phyloP scores from a whole-genome alignment of 1,284 basidiomycete species.

The Irpex sp. region DNA sequence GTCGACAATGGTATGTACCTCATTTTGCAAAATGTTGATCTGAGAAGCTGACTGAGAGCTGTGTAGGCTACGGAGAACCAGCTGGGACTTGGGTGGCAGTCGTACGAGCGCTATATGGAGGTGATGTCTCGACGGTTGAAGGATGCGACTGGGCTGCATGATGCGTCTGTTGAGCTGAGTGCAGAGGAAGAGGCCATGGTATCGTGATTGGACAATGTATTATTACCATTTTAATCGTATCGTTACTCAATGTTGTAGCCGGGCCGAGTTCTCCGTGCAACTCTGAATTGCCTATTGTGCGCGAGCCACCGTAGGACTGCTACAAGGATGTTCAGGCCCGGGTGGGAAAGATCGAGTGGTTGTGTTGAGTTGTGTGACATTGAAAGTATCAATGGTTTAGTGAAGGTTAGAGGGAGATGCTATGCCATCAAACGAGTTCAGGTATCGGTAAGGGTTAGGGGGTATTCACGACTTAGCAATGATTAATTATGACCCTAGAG shows the following conservation, averaged over 20 bases:
- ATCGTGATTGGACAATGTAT: too few relatives aligned
- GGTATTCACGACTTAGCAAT: background rate
- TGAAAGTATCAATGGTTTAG: background rate
- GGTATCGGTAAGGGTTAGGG: background rate
- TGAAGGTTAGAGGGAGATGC: background rate
- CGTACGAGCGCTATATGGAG: slow-evolving; percentile 58
- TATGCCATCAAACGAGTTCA: background rate
- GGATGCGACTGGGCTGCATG: slow-evolving; percentile 52
- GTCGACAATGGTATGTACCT: slow-evolving; percentile 37
- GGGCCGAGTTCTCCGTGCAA: too few relatives aligned
- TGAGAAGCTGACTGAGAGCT: background rate
- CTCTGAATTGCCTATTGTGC: too few relatives aligned
- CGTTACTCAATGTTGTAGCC: too few relatives aligned
- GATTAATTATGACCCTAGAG: background rate
- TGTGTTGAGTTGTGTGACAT: background rate
- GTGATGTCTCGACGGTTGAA: slow-evolving; percentile 63
- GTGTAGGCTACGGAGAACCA: slow-evolving; percentile 17
- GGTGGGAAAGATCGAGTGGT: background rate
- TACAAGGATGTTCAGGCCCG: background rate
- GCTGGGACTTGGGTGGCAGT: slow-evolving; percentile 41
- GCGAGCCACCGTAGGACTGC: background rate
- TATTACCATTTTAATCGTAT: too few relatives aligned
- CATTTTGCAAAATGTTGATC: background rate
- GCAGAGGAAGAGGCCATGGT: background rate
- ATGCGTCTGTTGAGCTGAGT: slow-evolving; percentile 11